These are phyloP conservation scores for Talaromyces ruber DNA, from an alignment of 495 filamentous ascomycete species.

Conservation along the genomic window DNA sequence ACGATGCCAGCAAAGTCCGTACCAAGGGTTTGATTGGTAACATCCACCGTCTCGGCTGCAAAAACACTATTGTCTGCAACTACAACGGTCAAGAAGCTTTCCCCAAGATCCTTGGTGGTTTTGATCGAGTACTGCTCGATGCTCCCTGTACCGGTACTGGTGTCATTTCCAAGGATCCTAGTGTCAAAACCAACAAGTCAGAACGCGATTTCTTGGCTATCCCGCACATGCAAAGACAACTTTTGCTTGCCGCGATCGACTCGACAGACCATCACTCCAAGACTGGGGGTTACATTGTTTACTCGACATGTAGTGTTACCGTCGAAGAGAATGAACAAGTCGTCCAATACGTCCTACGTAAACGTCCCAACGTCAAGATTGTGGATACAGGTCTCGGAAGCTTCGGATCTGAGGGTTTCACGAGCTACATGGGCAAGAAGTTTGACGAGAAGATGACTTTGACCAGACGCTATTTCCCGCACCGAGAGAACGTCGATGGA, in stretches of 20 bases:
- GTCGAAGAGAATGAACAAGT: slow-evolving; percentile 92
- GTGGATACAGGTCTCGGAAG: slow-evolving; percentile 80
- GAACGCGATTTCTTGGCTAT: slow-evolving; percentile 86
- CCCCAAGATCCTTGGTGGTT: slow-evolving; percentile 88
- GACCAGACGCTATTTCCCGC: slow-evolving; percentile 86
- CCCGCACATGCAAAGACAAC: slow-evolving; percentile 88
- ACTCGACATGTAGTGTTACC: slow-evolving; percentile 87
- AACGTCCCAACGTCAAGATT: slow-evolving; percentile 86
- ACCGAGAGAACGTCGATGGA: slow-evolving; percentile 92
- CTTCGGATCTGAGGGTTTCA: slow-evolving; percentile 92
- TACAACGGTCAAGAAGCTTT: slow-evolving; percentile 83
- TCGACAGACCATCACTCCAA: slow-evolving; percentile 77
- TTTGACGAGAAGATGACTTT: slow-evolving; percentile 80
- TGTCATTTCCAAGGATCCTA: slow-evolving; percentile 91
- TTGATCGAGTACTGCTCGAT: slow-evolving; percentile 76
- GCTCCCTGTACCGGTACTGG: slow-evolving; percentile 76
- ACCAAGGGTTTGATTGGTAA: slow-evolving; percentile 97
- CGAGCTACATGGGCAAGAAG: slow-evolving; percentile 74
- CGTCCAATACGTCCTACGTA: slow-evolving; percentile 83
- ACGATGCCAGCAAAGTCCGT: slow-evolving; percentile 88
- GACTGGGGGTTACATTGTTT: slow-evolving; percentile 90
- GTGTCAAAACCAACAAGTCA: slow-evolving; percentile 95
- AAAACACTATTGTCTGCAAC: slow-evolving; percentile 91
- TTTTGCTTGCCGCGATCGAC: slow-evolving; percentile 89
- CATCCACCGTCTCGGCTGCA: slow-evolving; percentile 87